Conservation (phyloP, 2,329 filamentous ascomycete genomes). For the Penicillium janthinellum region DNA sequence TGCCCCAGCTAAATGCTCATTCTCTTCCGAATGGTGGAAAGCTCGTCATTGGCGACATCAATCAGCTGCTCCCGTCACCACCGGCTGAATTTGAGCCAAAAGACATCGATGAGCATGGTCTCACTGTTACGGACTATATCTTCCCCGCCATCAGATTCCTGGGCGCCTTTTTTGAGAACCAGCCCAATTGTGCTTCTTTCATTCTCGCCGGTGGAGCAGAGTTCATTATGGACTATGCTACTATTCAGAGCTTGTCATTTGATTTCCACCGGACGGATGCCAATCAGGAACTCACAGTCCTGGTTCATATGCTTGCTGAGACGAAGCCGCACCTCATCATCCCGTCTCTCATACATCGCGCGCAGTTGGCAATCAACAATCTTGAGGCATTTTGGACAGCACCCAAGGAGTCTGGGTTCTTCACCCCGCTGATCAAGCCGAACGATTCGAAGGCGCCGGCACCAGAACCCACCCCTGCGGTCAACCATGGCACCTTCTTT, state of each 20-base stretch:
- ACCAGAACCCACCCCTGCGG: constrained; percentile 39
- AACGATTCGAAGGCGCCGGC: constrained; percentile 23
- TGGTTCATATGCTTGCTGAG: constrained; percentile 78
- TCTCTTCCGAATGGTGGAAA: constrained; percentile 43
- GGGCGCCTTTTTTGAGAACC: constrained; percentile 73
- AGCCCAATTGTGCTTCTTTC: constrained; percentile 70
- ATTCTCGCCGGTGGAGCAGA: constrained; percentile 80
- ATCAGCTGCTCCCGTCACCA: constrained; percentile 29
- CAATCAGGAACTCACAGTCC: constrained; percentile 69
- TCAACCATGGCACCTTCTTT: constrained; percentile 69
- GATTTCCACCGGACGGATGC: constrained; percentile 69
- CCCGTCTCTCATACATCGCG: constrained; percentile 75
- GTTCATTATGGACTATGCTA: constrained; percentile 78
- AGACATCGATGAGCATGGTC: constrained; percentile 53
- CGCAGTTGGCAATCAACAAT: constrained; percentile 68
- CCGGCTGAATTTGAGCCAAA: constrained; percentile 43
- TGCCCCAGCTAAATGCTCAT: constrained; percentile 31
- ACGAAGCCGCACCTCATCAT: constrained; percentile 77
- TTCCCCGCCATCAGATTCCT: constrained; percentile 77
- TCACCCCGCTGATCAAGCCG: constrained; percentile 62
- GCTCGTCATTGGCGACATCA: constrained; percentile 35
- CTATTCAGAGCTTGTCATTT: constrained; percentile 76
- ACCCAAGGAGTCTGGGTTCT: constrained; percentile 62
- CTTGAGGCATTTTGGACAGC: constrained; percentile 67
- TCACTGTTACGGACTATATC: constrained; percentile 69